Conservation (phyloP, 495 filamentous ascomycete genomes). For the Podospora didyma region DNA sequence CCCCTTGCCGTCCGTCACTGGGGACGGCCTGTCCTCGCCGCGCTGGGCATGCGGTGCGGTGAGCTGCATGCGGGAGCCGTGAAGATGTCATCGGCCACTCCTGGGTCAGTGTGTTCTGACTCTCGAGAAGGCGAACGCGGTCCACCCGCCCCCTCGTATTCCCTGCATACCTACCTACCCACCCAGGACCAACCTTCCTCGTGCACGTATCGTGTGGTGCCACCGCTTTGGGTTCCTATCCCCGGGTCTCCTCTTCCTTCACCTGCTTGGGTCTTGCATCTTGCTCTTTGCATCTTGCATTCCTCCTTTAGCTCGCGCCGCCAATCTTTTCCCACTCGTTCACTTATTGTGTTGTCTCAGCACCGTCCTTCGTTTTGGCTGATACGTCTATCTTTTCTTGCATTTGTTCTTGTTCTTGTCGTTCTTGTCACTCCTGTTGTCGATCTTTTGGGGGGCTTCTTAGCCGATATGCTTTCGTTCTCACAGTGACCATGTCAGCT, state of each 20-base stretch:
- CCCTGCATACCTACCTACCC: background rate
- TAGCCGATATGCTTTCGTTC: constrained; percentile 9
- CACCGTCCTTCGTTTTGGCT: background rate
- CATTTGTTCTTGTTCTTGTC: background rate
- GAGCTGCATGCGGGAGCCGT: too few species aligned
- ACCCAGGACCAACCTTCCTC: too few species aligned
- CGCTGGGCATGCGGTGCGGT: too few species aligned
- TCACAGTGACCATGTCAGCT: constrained; percentile 2
- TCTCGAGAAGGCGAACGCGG: background rate
- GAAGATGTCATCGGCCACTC: too few species aligned
- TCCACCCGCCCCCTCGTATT: constrained; percentile 1
- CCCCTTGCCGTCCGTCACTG: background rate
- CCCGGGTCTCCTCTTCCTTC: background rate
- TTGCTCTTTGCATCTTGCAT: background rate
- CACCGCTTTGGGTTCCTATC: background rate
- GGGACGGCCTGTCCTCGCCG: too few species aligned
- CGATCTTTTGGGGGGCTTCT: constrained; percentile 2
- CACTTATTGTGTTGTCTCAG: constrained; percentile 3
- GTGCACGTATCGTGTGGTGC: background rate
- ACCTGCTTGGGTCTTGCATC: background rate
- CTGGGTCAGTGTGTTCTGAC: background rate
- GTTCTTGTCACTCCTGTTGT: background rate
- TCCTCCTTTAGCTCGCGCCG: background rate
- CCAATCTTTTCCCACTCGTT: background rate
- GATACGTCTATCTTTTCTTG: background rate